Evolutionary conservation across 495 filamentous ascomycete genomes (phyloP).

Genomic region (Hypoxylon intermedium): DNA sequence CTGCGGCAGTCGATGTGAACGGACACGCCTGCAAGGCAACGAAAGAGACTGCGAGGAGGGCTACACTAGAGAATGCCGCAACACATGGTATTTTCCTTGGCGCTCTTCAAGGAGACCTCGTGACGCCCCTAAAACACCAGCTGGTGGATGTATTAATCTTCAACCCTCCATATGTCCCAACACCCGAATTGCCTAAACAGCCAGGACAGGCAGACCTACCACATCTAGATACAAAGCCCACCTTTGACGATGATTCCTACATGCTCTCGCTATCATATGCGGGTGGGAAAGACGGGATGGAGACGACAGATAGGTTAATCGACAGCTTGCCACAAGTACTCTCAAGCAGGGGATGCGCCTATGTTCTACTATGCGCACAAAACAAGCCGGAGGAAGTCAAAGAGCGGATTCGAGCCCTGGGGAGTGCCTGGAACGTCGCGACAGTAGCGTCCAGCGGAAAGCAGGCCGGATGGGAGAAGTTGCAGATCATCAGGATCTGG

Average conservation of each 20-base stretch:
- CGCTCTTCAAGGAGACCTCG: constrained; percentile 70
- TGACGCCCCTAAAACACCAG: constrained; percentile 59
- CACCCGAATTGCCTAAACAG: constrained; percentile 66
- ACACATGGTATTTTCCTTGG: constrained; percentile 59
- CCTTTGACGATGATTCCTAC: constrained; percentile 75
- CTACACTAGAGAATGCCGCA: constrained; percentile 49
- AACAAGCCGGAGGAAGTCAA: constrained; percentile 82
- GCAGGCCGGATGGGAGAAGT: constrained; percentile 89
- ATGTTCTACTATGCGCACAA: constrained; percentile 86
- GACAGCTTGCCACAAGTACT: constrained; percentile 68
- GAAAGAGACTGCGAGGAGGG: constrained; percentile 64
- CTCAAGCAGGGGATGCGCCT: constrained; percentile 76
- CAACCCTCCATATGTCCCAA: constrained; percentile 97
- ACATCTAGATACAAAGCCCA: constrained; percentile 25
- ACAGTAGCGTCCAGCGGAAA: constrained; percentile 84
- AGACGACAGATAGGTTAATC: constrained; percentile 81
- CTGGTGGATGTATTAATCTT: constrained; percentile 86
- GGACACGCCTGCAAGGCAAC: constrained; percentile 77
- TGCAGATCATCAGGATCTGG: constrained; percentile 84
- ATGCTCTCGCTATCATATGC: constrained; percentile 87
- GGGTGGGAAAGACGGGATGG: constrained; percentile 90
- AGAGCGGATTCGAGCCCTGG: constrained; percentile 64
- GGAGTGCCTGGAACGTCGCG: constrained; percentile 70
- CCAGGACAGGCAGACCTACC: constrained; percentile 31
- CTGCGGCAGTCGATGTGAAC: constrained; percentile 83